These are phyloP conservation scores for Penicillium odoratum DNA, from an alignment of 495 filamentous ascomycete genomes.

Conservation along the genomic window DNA sequence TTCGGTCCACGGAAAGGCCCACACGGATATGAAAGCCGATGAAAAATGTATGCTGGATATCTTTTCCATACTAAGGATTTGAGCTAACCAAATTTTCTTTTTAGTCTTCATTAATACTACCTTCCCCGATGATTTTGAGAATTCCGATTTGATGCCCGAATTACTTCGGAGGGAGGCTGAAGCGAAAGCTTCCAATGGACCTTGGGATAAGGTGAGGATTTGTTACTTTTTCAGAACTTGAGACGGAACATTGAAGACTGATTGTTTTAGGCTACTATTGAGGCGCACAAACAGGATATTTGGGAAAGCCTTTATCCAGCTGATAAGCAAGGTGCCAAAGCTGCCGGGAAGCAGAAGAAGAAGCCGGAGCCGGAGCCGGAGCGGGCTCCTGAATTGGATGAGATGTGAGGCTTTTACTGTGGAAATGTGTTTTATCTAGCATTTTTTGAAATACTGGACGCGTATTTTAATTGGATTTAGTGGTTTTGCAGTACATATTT, in stretches of 20 bases:
- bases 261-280: constrained; percentile 16
- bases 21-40: constrained; percentile 5
- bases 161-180: constrained; percentile 6
- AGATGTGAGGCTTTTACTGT: constrained; percentile 10
- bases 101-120: constrained; percentile 19
- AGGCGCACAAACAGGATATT: constrained; percentile 18
- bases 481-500: no score
- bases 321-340: not conserved
- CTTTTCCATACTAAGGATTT: not conserved
- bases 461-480: no score
- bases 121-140: constrained; percentile 22
- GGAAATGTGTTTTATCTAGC: not conserved
- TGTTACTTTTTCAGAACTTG: no score
- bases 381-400: constrained; percentile 20
- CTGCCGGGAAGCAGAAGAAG: not conserved
- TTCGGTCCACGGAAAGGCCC: constrained; percentile 10
- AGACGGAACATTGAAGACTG: not conserved
- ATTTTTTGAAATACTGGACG: not conserved
- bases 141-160: constrained; percentile 12
- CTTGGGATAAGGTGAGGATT: constrained; percentile 3
- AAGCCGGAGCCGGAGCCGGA: constrained; percentile 9
- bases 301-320: constrained; percentile 16
- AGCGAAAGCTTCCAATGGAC: not conserved
- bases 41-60: constrained; percentile 18
- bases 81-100: not conserved